Evolutionary conservation across 768 basidiomycete species (phyloP), one percentile per base, ranked within the genome.

Genomic region (Epithele typhae): DNA sequence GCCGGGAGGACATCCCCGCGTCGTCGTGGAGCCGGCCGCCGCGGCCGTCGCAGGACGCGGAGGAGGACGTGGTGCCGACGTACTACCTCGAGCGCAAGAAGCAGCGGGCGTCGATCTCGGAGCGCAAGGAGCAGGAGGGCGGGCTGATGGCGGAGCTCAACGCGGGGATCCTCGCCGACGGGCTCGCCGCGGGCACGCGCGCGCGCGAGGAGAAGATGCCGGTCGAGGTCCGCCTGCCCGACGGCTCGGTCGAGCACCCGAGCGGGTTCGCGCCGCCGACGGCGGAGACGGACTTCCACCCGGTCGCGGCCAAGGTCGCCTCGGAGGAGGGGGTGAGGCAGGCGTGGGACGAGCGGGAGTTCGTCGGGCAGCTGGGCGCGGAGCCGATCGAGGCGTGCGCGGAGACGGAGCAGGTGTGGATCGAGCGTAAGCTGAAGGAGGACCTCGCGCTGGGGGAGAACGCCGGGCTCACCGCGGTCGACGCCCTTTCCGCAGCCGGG

Each of bases 221-320:
- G 1, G 70, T 69, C 19, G 73, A 75, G 53, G 62, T 72, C 0
- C 53, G 59, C 25, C 59, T 64, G 21, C 46, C 44, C 3, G 71
- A 74, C 40, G 73, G 73, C 19, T 66, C 54, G 1, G 55, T 72
- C 33, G 59, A 60, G 30, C 71, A 72, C 40, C 64, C 72, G 1
- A 71, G 69, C 24, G 73, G 73, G 1, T 75, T 72, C 52, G 62
- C 67, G 9, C 71, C 71, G 2, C 72, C 72, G 2, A 74, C 72
- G 1, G 65, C 72, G 39, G 67, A 57, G 45, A 60, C 61, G 4
- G 55, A 66, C 8, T 74, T 71, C 57, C 61, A 62, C 34, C 59
- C 59, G 7, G 48, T 52, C 30, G 59, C 57, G 1, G 52, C 57
- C 7, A 55, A 58, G 49, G 37, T 49, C 5, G 38, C 53, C 30